Conservation (phyloP, 345 rosid species). For the Eucalyptus tenuipes region DNA sequence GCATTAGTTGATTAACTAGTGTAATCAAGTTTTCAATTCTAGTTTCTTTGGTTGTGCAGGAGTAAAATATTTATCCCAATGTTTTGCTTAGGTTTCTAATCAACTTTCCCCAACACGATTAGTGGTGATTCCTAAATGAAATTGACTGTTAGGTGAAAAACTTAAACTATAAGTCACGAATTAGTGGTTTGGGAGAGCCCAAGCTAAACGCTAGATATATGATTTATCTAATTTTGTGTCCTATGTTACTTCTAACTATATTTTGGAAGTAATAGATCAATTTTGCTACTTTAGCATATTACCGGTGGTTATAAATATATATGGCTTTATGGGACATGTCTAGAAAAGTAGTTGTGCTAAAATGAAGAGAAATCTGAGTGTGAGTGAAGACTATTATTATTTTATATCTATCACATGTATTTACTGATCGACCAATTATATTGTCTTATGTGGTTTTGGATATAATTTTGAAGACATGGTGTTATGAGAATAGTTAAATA, state of each 20-base stretch:
- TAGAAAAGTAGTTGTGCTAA: background rate
- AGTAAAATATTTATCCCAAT: background rate
- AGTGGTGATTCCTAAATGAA: background rate
- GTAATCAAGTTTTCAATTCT: background rate
- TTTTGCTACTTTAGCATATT: background rate
- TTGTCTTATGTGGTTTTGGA: background rate
- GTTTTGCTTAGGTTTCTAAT: background rate
- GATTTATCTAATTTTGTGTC: background rate
- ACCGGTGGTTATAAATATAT: no score
- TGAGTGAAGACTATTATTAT: background rate
- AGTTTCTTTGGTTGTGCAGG: accelerated
- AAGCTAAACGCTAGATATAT: background rate
- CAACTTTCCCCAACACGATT: accelerated
- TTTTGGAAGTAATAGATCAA: no score
- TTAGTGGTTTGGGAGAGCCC: background rate
- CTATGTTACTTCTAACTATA: background rate
- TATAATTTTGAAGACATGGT: no score
- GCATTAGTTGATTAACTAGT: background rate
- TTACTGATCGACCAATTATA: no score
- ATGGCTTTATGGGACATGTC: background rate
- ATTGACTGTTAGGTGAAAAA: background rate
- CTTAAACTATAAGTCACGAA: no score
- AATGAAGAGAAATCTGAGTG: background rate
- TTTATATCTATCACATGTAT: no score
- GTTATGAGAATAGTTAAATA: no score